Conservation (phyloP, 2,329 filamentous ascomycete species). For the Magnaporthiopsis incrustans region DNA sequence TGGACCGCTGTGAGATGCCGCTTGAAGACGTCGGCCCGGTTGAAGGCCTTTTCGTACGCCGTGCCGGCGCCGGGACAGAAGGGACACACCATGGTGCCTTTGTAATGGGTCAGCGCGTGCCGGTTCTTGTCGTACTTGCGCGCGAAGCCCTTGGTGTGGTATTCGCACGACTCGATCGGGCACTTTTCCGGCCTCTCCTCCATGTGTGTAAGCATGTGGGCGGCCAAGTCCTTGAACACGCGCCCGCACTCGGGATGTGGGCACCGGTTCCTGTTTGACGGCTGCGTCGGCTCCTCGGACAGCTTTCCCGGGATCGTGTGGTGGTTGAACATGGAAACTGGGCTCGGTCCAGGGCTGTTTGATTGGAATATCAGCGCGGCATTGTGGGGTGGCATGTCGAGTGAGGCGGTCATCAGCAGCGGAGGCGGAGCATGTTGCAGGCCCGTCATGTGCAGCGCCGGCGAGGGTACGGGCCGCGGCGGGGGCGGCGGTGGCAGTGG, state of each 20-base stretch:
- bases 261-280: slow-evolving; percentile 40
- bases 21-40: slow-evolving; percentile 95
- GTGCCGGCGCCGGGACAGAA: slow-evolving; percentile 89
- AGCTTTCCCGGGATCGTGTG: slow-evolving; percentile 4
- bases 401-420: slow-evolving; percentile 1
- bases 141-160: slow-evolving; percentile 88
- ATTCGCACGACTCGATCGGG: slow-evolving; percentile 87
- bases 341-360: slow-evolving; percentile 4
- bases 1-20: slow-evolving; percentile 89
- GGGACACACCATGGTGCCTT: slow-evolving; percentile 94
- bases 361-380: neutral
- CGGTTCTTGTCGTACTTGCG: slow-evolving; percentile 98
- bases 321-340: slow-evolving; percentile 6
- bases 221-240: slow-evolving; percentile 59
- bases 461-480: slow-evolving; percentile 6
- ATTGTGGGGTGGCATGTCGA: slow-evolving; percentile 1
- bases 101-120: slow-evolving; percentile 94
- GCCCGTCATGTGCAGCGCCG: slow-evolving; percentile 1
- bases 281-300: slow-evolving; percentile 3
- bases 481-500: slow-evolving; percentile 10
- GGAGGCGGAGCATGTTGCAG: neutral
- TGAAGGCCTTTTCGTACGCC: slow-evolving; percentile 88
- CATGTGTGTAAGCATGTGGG: slow-evolving; percentile 95
- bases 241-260: slow-evolving; percentile 51
- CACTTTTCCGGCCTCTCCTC: slow-evolving; percentile 93